Evolutionary conservation across 768 basidiomycete genomes (phyloP).

Genomic region (Kwoniella bestiolae): DNA sequence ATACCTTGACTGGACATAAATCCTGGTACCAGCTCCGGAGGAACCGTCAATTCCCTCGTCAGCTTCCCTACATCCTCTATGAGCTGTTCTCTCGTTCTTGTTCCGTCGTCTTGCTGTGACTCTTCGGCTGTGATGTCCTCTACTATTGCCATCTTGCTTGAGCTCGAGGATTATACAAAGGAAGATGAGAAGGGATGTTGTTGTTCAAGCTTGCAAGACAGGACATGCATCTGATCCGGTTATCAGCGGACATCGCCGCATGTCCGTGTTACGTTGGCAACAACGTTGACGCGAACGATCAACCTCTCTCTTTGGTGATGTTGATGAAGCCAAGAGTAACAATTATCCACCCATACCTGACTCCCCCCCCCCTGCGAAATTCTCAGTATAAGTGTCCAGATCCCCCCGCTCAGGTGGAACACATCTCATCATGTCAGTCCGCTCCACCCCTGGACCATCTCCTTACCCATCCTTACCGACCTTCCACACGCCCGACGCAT

Average conservation of each 20-base stretch:
- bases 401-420: no score
- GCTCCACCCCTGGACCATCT: slow-evolving; percentile 14
- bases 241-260: neutral
- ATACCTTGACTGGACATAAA: slow-evolving; percentile 33
- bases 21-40: slow-evolving; percentile 32
- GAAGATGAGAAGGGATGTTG: neutral
- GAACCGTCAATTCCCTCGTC: slow-evolving; percentile 23
- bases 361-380: no score
- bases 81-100: slow-evolving; percentile 13
- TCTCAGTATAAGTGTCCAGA: no score
- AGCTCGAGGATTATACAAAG: slow-evolving; percentile 7
- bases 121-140: slow-evolving; percentile 37
- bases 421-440: slow-evolving; percentile 21
- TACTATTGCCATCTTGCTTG: slow-evolving; percentile 34
- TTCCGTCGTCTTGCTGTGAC: neutral
- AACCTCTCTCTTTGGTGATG: no score
- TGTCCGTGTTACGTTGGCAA: neutral
- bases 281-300: neutral
- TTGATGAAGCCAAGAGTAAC: no score
- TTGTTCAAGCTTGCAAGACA: neutral
- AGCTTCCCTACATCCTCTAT: slow-evolving; percentile 14
- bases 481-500: slow-evolving; percentile 11
- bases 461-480: slow-evolving; percentile 11
- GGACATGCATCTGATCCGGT: neutral
- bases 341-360: no score